These are phyloP conservation scores for Vigna reflexopilosa DNA, from an alignment of 306 rosid species.

Conservation along the genomic window DNA sequence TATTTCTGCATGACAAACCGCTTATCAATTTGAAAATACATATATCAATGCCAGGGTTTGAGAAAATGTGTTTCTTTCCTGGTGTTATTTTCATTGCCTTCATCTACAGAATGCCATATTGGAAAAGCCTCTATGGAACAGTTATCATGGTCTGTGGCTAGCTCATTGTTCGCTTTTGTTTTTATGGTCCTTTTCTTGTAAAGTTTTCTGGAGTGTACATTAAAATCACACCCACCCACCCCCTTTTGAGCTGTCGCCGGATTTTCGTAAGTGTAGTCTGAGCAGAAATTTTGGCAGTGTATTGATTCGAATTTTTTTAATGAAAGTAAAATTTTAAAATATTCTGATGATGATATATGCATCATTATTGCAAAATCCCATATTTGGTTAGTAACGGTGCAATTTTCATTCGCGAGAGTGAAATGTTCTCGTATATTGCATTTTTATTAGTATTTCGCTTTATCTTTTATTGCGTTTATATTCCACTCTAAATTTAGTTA, in stretches of 20 bases:
- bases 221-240: not conserved
- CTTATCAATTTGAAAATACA: constrained; percentile 8
- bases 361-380: not conserved
- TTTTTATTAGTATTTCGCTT: not conserved
- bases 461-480: not conserved
- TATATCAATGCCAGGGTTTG: constrained; percentile 20
- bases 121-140: constrained; percentile 28
- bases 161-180: constrained; percentile 31
- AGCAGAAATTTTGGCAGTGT: constrained; percentile 42
- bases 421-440: not conserved
- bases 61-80: constrained; percentile 31
- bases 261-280: constrained; percentile 31
- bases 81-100: constrained; percentile 5
- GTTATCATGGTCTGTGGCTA: constrained; percentile 13
- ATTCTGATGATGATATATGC: not conserved
- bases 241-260: constrained; percentile 36
- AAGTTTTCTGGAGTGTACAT: constrained; percentile 45
- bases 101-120: constrained; percentile 3
- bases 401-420: not conserved
- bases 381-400: not conserved
- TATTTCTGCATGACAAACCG: constrained; percentile 29
- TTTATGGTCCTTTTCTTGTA: constrained; percentile 38
- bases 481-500: not conserved
- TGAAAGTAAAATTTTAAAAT: not conserved
- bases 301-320: constrained; percentile 35